A percentile compares a stretch with the other conserved stretches of the same genome.
Conservation (phyloP, 768 basidiomycete species). For the Lactarius indigo region DNA sequence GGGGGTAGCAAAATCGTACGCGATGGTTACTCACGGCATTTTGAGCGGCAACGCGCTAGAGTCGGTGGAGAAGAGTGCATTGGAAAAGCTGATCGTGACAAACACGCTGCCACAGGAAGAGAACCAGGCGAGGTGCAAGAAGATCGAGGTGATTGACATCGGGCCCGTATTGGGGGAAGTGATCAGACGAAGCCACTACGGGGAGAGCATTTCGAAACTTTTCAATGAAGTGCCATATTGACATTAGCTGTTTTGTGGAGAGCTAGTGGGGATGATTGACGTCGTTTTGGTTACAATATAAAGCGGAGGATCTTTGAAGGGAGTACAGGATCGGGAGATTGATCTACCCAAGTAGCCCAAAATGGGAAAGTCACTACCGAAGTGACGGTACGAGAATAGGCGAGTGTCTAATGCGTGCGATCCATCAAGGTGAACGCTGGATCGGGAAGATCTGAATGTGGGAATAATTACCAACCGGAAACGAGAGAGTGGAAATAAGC, state of each 20-base stretch:
- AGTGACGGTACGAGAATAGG: neutral
- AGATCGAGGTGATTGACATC: slow-evolving; percentile 93
- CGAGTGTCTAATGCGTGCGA: slow-evolving; percentile 14
- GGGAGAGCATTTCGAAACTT: slow-evolving; percentile 87
- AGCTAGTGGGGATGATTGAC: neutral
- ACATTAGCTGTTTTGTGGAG: slow-evolving; percentile 23
- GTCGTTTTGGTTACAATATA: slow-evolving; percentile 1
- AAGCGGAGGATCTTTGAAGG: neutral
- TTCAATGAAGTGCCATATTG: slow-evolving; percentile 90
- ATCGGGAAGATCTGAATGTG: slow-evolving; percentile 22
- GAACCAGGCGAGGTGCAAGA: slow-evolving; percentile 66
- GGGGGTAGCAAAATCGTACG: slow-evolving; percentile 81
- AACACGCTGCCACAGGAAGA: slow-evolving; percentile 92
- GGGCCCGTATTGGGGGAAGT: slow-evolving; percentile 94
- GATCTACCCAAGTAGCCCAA: neutral
- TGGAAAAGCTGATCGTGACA: slow-evolving; percentile 96
- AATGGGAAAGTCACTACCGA: slow-evolving; percentile 2
- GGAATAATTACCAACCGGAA: slow-evolving; percentile 1
- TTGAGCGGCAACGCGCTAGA: slow-evolving; percentile 85
- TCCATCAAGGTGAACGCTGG: slow-evolving; percentile 13
- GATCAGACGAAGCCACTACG: slow-evolving; percentile 93
- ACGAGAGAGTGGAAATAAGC: slow-evolving; percentile 19
- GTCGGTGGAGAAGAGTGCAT: slow-evolving; percentile 62
- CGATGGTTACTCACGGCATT: slow-evolving; percentile 96
- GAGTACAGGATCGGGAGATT: slow-evolving; percentile 3